phyloP scores from a whole-genome alignment of 2,329 filamentous ascomycete genomes.

The Lachnum nothofagi region DNA sequence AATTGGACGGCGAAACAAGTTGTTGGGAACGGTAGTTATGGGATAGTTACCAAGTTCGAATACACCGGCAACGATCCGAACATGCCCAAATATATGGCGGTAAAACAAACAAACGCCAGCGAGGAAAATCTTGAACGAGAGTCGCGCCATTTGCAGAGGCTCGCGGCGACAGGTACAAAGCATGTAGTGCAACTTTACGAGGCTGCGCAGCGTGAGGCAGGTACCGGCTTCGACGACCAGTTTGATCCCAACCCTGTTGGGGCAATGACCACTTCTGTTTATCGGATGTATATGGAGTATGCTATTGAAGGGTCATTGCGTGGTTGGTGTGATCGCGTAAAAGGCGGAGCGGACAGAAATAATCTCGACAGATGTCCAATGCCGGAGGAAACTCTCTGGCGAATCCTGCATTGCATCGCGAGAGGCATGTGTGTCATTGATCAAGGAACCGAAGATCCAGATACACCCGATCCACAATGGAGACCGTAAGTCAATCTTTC shows the following conservation, averaged over 20 bases:
- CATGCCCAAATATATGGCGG: constrained; percentile 3
- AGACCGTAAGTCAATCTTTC: background rate
- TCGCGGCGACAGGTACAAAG: background rate
- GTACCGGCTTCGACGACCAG: background rate
- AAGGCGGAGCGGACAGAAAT: background rate
- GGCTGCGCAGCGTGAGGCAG: background rate
- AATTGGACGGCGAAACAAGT: constrained; percentile 3
- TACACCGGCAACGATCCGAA: background rate
- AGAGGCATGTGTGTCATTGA: constrained; percentile 6
- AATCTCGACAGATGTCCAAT: background rate
- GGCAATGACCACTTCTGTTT: background rate
- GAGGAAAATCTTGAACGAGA: background rate
- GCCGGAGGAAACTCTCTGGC: constrained; percentile 10
- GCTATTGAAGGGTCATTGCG: constrained; percentile 1
- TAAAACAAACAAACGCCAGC: constrained; percentile 3
- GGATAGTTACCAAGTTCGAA: constrained; percentile 2
- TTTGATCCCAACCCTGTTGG: constrained; percentile 1
- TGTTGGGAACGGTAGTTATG: constrained; percentile 1
- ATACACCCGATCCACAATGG: background rate
- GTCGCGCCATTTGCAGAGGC: background rate
- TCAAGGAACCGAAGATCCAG: constrained; percentile 4
- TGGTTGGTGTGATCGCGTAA: background rate
- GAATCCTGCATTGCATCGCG: constrained; percentile 11
- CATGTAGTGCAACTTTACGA: constrained; percentile 9
- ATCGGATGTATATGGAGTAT: constrained; percentile 10